Conservation (phyloP, 2,329 filamentous ascomycete genomes). For the Colletotrichum kahawae region DNA sequence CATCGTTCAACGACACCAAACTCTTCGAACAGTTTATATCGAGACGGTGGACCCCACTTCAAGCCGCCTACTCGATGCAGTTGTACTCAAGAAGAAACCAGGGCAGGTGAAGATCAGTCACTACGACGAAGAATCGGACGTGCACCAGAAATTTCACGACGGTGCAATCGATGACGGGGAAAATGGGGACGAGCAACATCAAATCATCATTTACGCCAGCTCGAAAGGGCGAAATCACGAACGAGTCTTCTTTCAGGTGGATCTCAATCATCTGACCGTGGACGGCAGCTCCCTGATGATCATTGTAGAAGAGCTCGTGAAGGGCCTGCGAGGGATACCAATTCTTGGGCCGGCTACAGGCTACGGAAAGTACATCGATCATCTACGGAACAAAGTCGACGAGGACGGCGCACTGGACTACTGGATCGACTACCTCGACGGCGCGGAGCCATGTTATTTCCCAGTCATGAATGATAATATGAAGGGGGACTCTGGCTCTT, state of each 20-base stretch:
- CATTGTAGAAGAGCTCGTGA: not conserved
- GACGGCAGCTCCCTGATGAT: conserved; percentile 13
- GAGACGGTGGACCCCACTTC: not conserved
- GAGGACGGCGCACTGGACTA: conserved; percentile 21
- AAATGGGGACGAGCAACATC: not conserved
- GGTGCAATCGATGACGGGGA: not conserved
- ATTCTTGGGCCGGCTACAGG: not conserved
- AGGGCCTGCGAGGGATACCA: not conserved
- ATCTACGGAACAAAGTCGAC: conserved; percentile 13
- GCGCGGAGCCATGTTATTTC: conserved; percentile 25
- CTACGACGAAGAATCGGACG: not conserved
- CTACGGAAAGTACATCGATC: conserved; percentile 25
- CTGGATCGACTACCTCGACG: conserved; percentile 26
- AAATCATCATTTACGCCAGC: not conserved
- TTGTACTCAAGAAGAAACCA: conserved; percentile 12
- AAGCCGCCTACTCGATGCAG: not conserved
- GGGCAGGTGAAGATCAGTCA: conserved; percentile 7
- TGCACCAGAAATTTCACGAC: not conserved
- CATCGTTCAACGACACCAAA: conserved; percentile 15
- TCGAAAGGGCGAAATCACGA: not conserved
- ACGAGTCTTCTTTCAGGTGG: not conserved
- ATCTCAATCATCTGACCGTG: conserved; percentile 10
- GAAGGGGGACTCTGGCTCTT: not conserved
- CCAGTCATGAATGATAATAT: conserved; percentile 16
- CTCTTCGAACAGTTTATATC: conserved; percentile 13